phyloP scores from a whole-genome alignment of 176 grass and related monocot species.

The Ananas comosus region DNA sequence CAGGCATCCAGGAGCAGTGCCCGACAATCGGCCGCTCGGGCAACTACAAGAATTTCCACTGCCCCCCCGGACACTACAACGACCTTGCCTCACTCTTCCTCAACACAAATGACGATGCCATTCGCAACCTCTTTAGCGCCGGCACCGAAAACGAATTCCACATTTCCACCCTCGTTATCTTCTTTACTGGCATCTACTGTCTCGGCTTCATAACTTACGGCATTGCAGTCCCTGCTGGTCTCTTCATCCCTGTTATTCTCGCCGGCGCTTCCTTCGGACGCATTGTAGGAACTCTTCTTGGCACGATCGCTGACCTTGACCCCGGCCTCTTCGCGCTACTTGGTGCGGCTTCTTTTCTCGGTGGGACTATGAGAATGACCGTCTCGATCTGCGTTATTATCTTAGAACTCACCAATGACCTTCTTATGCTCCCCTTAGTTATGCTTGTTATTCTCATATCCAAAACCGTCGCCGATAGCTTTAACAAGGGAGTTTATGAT shows the following conservation, averaged over 20 bases:
- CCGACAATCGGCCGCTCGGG: conserved; percentile 75
- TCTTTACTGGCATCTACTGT: conserved; percentile 63
- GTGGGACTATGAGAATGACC: conserved; percentile 95
- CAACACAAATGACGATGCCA: conserved; percentile 91
- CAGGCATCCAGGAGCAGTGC: conserved; percentile 41
- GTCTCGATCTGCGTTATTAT: conserved; percentile 90
- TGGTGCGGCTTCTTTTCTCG: conserved; percentile 75
- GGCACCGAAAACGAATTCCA: conserved; percentile 67
- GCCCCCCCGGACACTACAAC: conserved; percentile 74
- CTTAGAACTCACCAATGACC: conserved; percentile 88
- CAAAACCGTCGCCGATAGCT: conserved; percentile 80
- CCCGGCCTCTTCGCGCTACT: conserved; percentile 78
- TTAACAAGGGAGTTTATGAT: conserved; percentile 84
- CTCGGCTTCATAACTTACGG: conserved; percentile 83
- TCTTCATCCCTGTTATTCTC: conserved; percentile 89
- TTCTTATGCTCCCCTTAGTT: conserved; percentile 75
- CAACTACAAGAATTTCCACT: conserved; percentile 89
- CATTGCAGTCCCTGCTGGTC: conserved; percentile 82
- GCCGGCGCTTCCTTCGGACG: conserved; percentile 72
- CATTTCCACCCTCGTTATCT: conserved; percentile 62
- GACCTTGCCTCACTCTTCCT: conserved; percentile 91
- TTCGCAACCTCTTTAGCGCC: conserved; percentile 78
- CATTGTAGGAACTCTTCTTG: conserved; percentile 68
- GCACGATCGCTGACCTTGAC: conserved; percentile 55
- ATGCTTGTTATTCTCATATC: conserved; percentile 97